These are phyloP conservation scores for Whalleya microplaca DNA, from an alignment of 2,329 filamentous ascomycete species.

Conservation along the genomic window DNA sequence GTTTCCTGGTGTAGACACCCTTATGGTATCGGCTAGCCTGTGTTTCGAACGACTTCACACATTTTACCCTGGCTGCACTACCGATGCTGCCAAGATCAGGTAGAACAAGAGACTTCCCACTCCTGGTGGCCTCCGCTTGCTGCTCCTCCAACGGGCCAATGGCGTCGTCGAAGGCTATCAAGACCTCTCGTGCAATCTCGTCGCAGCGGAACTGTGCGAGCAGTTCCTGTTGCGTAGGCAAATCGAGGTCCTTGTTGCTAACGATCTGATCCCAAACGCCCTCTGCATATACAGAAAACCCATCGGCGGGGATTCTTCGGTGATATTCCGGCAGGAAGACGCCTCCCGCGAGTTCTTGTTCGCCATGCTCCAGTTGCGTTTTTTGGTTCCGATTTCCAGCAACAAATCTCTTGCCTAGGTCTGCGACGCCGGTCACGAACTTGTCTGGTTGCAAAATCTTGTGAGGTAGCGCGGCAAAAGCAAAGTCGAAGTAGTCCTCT, in stretches of 20 bases:
- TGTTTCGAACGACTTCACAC: constrained; percentile 82
- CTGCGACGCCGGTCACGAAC: constrained; percentile 79
- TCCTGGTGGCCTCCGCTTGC: constrained; percentile 73
- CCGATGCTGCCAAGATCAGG: constrained; percentile 75
- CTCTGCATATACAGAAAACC: constrained; percentile 91
- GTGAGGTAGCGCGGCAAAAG: constrained; percentile 92
- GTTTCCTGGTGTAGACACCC: constrained; percentile 87
- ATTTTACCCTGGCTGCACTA: constrained; percentile 70
- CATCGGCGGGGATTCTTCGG: constrained; percentile 91
- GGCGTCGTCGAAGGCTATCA: constrained; percentile 80
- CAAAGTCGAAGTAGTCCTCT: constrained; percentile 98
- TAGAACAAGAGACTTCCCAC: constrained; percentile 76
- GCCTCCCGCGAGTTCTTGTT: constrained; percentile 76
- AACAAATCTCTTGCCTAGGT: constrained; percentile 79
- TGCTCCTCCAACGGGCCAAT: constrained; percentile 84
- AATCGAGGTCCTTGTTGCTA: constrained; percentile 95
- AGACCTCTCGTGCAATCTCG: constrained; percentile 89
- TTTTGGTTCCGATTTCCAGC: constrained; percentile 76
- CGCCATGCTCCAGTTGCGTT: constrained; percentile 60
- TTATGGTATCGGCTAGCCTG: constrained; percentile 97
- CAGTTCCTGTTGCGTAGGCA: constrained; percentile 95
- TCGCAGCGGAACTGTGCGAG: constrained; percentile 97
- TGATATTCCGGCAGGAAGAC: constrained; percentile 95
- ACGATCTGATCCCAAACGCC: constrained; percentile 99
- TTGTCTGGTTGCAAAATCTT: constrained; percentile 95